Conservation (phyloP, 2,329 filamentous ascomycete genomes). For the Trichoderma harzianum region DNA sequence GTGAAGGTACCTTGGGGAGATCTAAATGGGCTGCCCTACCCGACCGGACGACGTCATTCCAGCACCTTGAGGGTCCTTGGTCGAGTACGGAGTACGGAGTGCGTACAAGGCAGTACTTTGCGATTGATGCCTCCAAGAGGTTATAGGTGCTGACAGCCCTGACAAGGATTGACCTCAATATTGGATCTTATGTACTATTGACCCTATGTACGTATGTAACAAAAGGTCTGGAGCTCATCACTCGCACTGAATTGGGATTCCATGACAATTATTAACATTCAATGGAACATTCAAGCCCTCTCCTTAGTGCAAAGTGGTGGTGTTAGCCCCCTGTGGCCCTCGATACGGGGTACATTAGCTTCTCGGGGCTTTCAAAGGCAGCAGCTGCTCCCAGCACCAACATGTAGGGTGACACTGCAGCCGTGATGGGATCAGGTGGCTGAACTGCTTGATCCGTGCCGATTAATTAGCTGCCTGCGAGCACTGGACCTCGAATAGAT, state of each 20-base stretch:
- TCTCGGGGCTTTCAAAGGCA: background rate
- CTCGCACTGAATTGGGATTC: background rate
- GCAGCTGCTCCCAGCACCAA: background rate
- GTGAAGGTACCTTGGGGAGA: background rate
- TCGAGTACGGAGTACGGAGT: background rate
- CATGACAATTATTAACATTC: background rate
- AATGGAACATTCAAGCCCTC: background rate
- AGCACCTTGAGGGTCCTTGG: background rate
- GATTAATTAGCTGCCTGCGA: background rate
- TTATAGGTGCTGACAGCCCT: background rate
- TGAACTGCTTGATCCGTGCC: background rate
- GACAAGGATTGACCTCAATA: background rate
- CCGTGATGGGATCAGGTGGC: background rate
- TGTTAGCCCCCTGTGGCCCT: background rate
- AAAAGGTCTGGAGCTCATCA: background rate
- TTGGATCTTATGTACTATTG: background rate
- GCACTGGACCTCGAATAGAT: background rate
- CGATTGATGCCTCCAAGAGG: background rate
- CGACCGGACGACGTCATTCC: slow-evolving; percentile 7
- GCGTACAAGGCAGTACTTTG: background rate
- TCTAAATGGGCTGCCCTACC: slow-evolving; percentile 2
- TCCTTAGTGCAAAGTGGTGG: background rate
- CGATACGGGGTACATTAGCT: slow-evolving; percentile 11
- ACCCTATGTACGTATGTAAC: background rate
- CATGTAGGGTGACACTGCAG: slow-evolving; percentile 5